Evolutionary conservation across 371 early-diverging fungal genomes (phyloP).

Genomic region (Hamiltosporidium tvaerminnensis): DNA sequence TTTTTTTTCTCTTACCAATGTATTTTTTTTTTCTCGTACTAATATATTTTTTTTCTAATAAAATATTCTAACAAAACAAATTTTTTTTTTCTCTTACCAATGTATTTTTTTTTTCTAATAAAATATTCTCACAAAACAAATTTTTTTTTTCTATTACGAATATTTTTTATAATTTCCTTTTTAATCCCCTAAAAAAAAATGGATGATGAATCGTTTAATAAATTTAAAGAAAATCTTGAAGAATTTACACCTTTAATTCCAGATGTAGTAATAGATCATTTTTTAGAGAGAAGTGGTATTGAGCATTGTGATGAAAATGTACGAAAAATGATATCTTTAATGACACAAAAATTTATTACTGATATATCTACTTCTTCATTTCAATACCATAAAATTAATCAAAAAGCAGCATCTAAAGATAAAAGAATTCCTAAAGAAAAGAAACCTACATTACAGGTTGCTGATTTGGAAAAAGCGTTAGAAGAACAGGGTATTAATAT

Average conservation of each 20-base stretch:
- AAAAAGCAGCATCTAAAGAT: slow-evolving; percentile 54
- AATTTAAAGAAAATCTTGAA: slow-evolving; percentile 40
- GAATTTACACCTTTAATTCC: slow-evolving; percentile 59
- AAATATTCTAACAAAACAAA: too few relatives aligned
- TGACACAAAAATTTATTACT: slow-evolving; percentile 76
- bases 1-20: too few relatives aligned
- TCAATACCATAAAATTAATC: slow-evolving; percentile 71
- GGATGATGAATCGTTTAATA: background rate
- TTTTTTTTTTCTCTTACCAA: too few relatives aligned
- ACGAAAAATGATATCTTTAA: slow-evolving; percentile 68
- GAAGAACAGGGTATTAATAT: slow-evolving; percentile 52
- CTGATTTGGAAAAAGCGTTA: slow-evolving; percentile 52
- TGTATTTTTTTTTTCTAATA: too few relatives aligned
- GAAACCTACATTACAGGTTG: slow-evolving; percentile 48
- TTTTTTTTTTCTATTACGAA: too few relatives aligned
- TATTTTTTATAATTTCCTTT: too few relatives aligned
- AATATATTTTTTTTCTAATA: too few relatives aligned
- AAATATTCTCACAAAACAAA: too few relatives aligned
- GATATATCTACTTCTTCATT: slow-evolving; percentile 78
- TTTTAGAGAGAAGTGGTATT: slow-evolving; percentile 73
- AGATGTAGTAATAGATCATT: slow-evolving; percentile 82
- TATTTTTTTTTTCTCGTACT: too few relatives aligned
- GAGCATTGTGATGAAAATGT: slow-evolving; percentile 57
- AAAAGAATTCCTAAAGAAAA: slow-evolving; percentile 52
- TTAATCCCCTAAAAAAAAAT: background rate